Evolutionary conservation across 441 rosid genomes (phyloP).

Genomic region (Corymbia citriodora): DNA sequence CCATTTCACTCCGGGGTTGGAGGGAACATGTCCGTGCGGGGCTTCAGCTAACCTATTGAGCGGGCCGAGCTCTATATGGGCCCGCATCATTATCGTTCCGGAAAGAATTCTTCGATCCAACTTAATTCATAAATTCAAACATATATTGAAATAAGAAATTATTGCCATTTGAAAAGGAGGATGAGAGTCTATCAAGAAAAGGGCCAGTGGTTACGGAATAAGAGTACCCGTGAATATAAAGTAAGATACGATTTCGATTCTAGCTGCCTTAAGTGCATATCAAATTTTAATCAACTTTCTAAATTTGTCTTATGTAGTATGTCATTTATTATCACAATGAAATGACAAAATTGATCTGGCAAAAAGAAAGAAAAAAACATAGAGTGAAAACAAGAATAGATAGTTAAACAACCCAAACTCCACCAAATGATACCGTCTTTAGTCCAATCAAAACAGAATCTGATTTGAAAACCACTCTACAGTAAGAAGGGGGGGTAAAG

Average conservation of each 20-base stretch:
- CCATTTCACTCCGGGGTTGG: neutral
- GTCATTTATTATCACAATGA: neutral
- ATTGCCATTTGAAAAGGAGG: neutral
- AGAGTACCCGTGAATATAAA: neutral
- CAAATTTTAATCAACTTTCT: neutral
- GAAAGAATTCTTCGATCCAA: too few relatives aligned
- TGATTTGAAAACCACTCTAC: neutral
- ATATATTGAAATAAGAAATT: neutral
- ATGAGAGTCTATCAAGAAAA: neutral
- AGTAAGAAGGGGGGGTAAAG: neutral
- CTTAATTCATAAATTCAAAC: neutral
- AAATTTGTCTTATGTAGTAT: neutral
- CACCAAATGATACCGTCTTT: neutral
- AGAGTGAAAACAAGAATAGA: neutral
- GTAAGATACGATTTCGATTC: neutral
- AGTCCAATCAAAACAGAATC: neutral
- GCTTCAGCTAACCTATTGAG: neutral
- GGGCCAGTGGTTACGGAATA: too few relatives aligned
- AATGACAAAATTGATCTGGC: neutral
- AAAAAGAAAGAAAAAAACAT: neutral
- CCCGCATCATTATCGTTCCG: neutral
- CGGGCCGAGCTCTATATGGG: neutral
- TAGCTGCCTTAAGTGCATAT: neutral
- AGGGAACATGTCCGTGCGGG: neutral
- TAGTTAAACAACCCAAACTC: neutral